Base-by-base conservation (phyloP, 192 early-diverging fungal genomes). In the Backusella psychrophila region DNA sequence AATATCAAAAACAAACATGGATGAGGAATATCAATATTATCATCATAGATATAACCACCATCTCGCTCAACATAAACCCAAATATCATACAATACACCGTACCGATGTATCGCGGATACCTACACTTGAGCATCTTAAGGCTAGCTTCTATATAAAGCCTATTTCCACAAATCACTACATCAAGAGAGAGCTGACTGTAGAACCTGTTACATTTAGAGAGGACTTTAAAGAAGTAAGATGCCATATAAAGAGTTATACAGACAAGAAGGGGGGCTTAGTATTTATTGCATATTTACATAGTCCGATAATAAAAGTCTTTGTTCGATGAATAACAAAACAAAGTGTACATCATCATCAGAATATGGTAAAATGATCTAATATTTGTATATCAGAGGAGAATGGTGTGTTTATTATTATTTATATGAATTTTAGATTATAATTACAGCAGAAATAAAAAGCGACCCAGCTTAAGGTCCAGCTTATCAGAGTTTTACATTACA, bases 331-430 rank as follows among this genome's bases (percentile, higher is more conserved):
- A 71, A n/a, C 29, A 49, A 44, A 31, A 31, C 70, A 63, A 63
- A 63, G 11, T 29, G 56, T 29, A 63, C 56, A 29, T 63, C 9
- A 63, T 29, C 21, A 29, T 63, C 12, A 29, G 56, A 63, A 63
- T 63, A 63, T 63, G 56, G 56, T 63, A 63, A 29, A 29, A 63
- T 63, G 56, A 63, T 63, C 21, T 63, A 63, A 63, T 63, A 29
- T 26, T 63, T 63, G n/a, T 26, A 29, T 11, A 5, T 15, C 8
- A 23, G 19, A 21, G 6, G 52, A 19, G 52, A 53, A 53, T 59
- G 53, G 11, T 59, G 21, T 26, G 8, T 59, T 23, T 59, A 26
- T 23, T 59, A 3, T 33, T 33, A 33, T 59, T 21, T 53, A n/a
- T 53, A 21, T 53, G 5, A n/a, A 59, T 59, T 23, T 44, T 63